A percentile compares a stretch with the other conserved stretches of the same genome.
phyloP scores from a whole-genome alignment of 2,329 filamentous ascomycete species.

The Sporothrix mexicana region DNA sequence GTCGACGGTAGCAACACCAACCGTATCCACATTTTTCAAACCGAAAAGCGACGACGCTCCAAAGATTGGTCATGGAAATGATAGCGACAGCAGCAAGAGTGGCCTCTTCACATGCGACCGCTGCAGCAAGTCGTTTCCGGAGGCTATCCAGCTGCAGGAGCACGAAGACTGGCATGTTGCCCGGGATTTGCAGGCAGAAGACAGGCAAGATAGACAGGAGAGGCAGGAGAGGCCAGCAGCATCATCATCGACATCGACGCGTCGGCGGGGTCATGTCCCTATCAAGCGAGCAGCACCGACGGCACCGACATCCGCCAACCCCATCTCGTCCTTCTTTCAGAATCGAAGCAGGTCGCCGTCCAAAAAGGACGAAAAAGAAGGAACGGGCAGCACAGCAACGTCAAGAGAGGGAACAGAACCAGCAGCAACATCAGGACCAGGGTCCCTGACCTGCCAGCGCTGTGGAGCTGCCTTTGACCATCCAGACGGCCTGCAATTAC shows the following conservation, averaged over 20 bases:
- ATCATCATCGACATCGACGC: background rate
- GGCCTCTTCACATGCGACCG: constrained; percentile 59
- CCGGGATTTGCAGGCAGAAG: constrained; percentile 74
- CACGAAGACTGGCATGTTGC: constrained; percentile 97
- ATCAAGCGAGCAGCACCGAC: constrained; percentile 24
- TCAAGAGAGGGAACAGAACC: background rate
- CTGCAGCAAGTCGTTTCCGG: constrained; percentile 66
- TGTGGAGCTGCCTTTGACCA: constrained; percentile 68
- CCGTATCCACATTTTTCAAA: constrained; percentile 7
- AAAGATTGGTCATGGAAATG: background rate
- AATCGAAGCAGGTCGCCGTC: background rate
- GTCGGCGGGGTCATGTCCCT: constrained; percentile 5
- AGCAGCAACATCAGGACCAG: background rate
- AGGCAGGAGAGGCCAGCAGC: constrained; percentile 45
- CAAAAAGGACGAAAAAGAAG: background rate
- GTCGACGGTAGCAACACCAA: constrained; percentile 28
- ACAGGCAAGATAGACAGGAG: constrained; percentile 44
- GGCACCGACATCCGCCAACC: background rate
- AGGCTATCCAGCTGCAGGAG: constrained; percentile 67
- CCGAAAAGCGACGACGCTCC: background rate
- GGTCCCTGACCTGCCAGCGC: constrained; percentile 58
- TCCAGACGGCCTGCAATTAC: constrained; percentile 69
- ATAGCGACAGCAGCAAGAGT: background rate
- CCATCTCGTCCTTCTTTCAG: constrained; percentile 36
- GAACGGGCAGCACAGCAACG: too few relatives aligned